phyloP scores from a whole-genome alignment of 2,329 filamentous ascomycete species.

The Zymoseptoria pseudotritici region DNA sequence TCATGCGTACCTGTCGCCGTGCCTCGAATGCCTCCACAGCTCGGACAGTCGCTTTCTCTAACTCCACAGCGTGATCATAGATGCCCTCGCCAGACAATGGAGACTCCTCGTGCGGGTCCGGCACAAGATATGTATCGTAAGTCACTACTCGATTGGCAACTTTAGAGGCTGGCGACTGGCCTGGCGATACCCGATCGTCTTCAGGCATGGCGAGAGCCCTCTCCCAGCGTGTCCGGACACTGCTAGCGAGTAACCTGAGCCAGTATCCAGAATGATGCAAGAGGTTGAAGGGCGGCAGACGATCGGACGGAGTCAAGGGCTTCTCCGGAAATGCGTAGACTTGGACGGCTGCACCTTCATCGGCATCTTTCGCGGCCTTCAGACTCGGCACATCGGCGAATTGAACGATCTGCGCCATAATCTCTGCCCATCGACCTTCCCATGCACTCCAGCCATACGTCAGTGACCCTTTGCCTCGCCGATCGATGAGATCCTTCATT shows the following conservation, averaged over 20 bases:
- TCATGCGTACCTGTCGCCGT: constrained; percentile 46
- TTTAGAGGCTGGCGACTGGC: constrained; percentile 48
- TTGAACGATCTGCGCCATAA: constrained; percentile 54
- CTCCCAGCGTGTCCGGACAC: constrained; percentile 43
- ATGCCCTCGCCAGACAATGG: constrained; percentile 37
- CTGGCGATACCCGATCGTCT: constrained; percentile 51
- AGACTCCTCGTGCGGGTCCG: constrained; percentile 50
- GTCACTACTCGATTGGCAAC: constrained; percentile 45
- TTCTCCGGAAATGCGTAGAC: constrained; percentile 47
- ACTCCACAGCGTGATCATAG: constrained; percentile 46
- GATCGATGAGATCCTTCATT: constrained; percentile 69
- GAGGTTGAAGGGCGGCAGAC: constrained; percentile 50
- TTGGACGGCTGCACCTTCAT: constrained; percentile 5
- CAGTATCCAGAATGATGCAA: constrained; percentile 59
- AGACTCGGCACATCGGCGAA: constrained; percentile 45
- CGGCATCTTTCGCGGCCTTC: constrained; percentile 13
- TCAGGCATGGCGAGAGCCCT: constrained; percentile 50
- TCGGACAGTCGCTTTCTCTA: constrained; percentile 43
- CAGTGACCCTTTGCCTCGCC: constrained; percentile 72
- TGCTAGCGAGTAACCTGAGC: constrained; percentile 47
- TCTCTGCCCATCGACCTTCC: constrained; percentile 66
- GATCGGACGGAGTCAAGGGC: constrained; percentile 40
- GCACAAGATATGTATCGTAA: constrained; percentile 56
- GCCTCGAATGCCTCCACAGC: constrained; percentile 43
- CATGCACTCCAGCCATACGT: constrained; percentile 94